Conservation (phyloP, 2,329 filamentous ascomycete species). For the Byssochlamys sp. region DNA sequence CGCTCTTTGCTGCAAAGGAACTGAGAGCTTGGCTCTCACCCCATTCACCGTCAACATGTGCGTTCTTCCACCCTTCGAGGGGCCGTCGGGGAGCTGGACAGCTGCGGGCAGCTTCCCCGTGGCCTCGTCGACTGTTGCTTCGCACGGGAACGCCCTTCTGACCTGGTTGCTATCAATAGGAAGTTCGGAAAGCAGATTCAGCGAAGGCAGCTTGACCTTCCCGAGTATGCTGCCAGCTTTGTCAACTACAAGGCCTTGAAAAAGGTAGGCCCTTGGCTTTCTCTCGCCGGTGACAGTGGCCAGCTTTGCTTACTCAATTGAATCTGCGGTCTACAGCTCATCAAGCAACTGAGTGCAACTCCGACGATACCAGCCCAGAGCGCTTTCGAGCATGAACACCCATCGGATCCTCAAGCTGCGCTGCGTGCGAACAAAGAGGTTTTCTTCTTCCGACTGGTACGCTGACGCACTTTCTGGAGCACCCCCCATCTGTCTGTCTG, state of each 20-base stretch:
- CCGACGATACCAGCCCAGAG: constrained; percentile 71
- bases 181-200: constrained; percentile 99
- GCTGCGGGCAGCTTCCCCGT: not conserved
- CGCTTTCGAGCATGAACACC: constrained; percentile 37
- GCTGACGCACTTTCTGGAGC: constrained; percentile 15
- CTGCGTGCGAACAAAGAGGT: constrained; percentile 95
- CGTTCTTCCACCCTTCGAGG: constrained; percentile 1
- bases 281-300: not conserved
- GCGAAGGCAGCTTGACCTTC: constrained; percentile 96
- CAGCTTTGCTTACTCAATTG: constrained; percentile 3
- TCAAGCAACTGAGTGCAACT: constrained; percentile 92
- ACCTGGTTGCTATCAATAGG: constrained; percentile 44
- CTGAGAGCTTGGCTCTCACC: constrained; percentile 5
- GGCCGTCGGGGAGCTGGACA: not conserved
- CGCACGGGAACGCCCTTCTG: not conserved
- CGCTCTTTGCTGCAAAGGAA: constrained; percentile 1
- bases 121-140: not conserved
- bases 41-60: constrained; percentile 12
- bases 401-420: constrained; percentile 69
- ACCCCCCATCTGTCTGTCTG: not conserved
- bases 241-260: constrained; percentile 99
- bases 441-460: constrained; percentile 94
- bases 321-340: constrained; percentile 56
- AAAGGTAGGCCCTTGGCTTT: constrained; percentile 56
- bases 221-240: constrained; percentile 97